Evolutionary conservation across 2,329 filamentous ascomycete species (phyloP).

Genomic region (Fusarium temperatum): DNA sequence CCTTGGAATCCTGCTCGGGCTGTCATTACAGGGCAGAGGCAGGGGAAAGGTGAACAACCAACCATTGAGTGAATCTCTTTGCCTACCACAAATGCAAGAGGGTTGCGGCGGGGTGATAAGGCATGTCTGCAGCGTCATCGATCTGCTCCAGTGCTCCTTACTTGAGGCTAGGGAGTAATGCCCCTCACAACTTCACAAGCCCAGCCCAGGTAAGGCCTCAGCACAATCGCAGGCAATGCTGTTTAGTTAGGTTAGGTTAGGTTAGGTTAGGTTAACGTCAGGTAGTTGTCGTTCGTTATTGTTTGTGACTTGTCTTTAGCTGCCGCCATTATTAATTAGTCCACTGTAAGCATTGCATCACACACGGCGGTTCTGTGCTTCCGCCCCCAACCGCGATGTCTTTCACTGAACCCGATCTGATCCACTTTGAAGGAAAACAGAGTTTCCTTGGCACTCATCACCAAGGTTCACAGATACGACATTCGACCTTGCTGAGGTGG

Average conservation of each 20-base stretch:
- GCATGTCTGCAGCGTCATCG: constrained; percentile 34
- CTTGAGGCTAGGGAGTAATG: constrained; percentile 7
- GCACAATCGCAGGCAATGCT: background rate
- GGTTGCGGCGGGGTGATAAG: constrained; percentile 20
- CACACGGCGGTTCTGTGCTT: background rate
- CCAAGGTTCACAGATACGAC: background rate
- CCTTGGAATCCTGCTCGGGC: constrained; percentile 34
- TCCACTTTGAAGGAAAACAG: background rate
- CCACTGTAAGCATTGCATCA: constrained; percentile 23
- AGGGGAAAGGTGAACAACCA: constrained; percentile 4
- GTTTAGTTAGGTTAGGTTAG: background rate
- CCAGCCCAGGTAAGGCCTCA: background rate
- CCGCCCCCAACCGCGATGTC: background rate
- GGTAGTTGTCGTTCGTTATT: background rate
- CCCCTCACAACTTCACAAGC: background rate
- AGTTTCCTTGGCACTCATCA: constrained; percentile 26
- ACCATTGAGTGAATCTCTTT: background rate
- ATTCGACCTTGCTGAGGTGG: background rate
- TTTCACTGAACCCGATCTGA: background rate
- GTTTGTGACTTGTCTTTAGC: constrained; percentile 6
- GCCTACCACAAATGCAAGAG: constrained; percentile 5
- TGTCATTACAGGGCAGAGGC: background rate
- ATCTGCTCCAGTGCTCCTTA: constrained; percentile 13
- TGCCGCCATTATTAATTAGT: background rate
- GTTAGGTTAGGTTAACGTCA: background rate